Evolutionary conservation across 371 early-diverging fungal genomes (phyloP), one percentile per base, ranked within the genome.

Genomic region (Coemansia sp.): DNA sequence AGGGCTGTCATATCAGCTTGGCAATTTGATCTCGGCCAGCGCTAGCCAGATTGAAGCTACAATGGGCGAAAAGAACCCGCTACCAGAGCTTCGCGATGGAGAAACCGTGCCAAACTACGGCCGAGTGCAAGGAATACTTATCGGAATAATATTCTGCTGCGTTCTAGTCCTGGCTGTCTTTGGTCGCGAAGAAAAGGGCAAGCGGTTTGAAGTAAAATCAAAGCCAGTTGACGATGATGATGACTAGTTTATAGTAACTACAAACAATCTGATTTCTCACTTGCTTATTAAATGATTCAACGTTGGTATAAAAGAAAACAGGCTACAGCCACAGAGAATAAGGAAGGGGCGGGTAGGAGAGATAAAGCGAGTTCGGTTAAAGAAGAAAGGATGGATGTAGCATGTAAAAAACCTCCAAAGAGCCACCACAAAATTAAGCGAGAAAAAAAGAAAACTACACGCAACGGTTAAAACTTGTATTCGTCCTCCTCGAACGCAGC

Each of bases 1-100:
- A 3, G 90, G 90, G 30, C 77, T 90, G 16, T 77, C 87, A 3
- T 90, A 89, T 72, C 89, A 91, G 70, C 75, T 88, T 14, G 90
- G 90, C 61, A 91, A 88, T 65, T 72, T 90, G 65, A 83, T 90
- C 50, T 82, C 86, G 50, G 86, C 90, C 9, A 85, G 88, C 7
- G 84, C 86, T 26, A 84, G 86, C 58, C 89, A 88, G 69, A 88
- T 90, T 30, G 86, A 90, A 62, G 88, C 90, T 8, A 80, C 82
- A 3, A 72, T 88, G 62, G 89, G 87, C 54, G 90, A 86, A 44
- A 70, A 64, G 64, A 77, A 74, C 52, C 78, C 79, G n/a, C 58
- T 78, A 8, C 77, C 79, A 5, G 75, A 80, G 53, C 71, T 64
- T 4, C 79, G 75, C 54, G 62, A 82, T 6, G 89, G 88, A 26